Conservation (phyloP, 1,139 yeast genomes). For the Geotrichum cucujoidarum region DNA sequence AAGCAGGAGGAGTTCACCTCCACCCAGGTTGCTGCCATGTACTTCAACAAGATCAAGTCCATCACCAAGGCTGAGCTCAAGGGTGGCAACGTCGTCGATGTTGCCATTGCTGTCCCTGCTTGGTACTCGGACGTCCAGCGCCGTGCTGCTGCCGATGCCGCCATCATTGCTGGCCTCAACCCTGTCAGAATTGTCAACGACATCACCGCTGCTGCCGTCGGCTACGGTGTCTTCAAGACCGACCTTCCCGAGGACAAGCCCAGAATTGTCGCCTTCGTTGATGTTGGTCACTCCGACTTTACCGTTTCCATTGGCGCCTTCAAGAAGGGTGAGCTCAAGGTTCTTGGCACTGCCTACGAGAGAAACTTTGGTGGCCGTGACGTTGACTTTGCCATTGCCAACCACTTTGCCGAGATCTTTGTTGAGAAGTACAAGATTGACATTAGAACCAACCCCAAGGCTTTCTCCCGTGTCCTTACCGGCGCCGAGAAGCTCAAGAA, state of each 20-base stretch:
- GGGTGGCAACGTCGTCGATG: conserved; percentile 63
- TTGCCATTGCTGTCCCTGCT: conserved; percentile 90
- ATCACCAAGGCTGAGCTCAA: conserved; percentile 79
- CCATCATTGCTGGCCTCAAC: conserved; percentile 91
- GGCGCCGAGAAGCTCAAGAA: conserved; percentile 94
- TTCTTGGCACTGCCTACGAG: conserved; percentile 87
- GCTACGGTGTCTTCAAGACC: conserved; percentile 97
- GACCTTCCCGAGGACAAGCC: conserved; percentile 91
- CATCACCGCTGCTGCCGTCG: conserved; percentile 97
- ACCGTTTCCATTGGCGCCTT: conserved; percentile 87
- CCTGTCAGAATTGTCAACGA: conserved; percentile 97
- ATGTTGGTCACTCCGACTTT: conserved; percentile 95
- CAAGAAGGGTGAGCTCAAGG: conserved; percentile 93
- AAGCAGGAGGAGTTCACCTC: conserved; percentile 75
- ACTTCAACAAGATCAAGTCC: conserved; percentile 81
- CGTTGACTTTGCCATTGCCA: conserved; percentile 87
- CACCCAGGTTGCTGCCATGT: conserved; percentile 92
- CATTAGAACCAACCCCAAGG: conserved; percentile 85
- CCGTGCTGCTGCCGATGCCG: conserved; percentile 94
- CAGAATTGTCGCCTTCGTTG: conserved; percentile 86
- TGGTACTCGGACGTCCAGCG: conserved; percentile 98
- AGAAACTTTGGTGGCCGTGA: conserved; percentile 98
- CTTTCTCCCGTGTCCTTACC: conserved; percentile 83
- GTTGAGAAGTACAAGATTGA: conserved; percentile 89
- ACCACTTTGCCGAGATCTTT: conserved; percentile 92